Evolutionary conservation across 2,329 filamentous ascomycete species (phyloP).

Genomic region (Fusarium sp.): DNA sequence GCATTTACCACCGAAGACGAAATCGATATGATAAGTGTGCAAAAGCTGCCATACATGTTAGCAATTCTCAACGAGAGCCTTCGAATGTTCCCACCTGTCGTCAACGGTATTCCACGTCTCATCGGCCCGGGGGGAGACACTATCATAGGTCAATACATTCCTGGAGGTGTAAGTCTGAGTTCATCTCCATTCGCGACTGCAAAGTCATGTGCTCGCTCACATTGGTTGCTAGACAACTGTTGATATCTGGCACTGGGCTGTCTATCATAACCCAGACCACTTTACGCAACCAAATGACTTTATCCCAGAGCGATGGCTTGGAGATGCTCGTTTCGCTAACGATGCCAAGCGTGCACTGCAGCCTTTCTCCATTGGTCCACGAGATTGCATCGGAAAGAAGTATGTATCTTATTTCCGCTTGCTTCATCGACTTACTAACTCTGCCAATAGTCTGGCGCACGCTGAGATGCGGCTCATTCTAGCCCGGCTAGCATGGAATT

Average conservation of each 20-base stretch:
- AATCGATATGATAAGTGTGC: conserved; percentile 45
- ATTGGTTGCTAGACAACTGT: background rate
- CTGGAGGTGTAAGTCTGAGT: no score
- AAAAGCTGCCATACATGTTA: conserved; percentile 38
- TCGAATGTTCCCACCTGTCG: conserved; percentile 43
- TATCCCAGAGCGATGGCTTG: conserved; percentile 27
- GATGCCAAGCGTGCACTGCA: conserved; percentile 56
- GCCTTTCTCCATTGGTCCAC: conserved; percentile 59
- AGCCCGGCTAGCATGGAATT: conserved; percentile 6
- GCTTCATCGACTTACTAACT: background rate
- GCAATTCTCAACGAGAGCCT: conserved; percentile 55
- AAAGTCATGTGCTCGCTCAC: background rate
- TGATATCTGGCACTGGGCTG: conserved; percentile 24
- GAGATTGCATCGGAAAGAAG: conserved; percentile 63
- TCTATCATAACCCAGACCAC: conserved; percentile 6
- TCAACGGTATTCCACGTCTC: conserved; percentile 15
- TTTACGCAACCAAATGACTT: conserved; percentile 24
- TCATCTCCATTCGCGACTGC: no score
- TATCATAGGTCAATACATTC: conserved; percentile 38
- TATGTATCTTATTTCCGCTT: conserved; percentile 39
- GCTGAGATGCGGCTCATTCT: conserved; percentile 15
- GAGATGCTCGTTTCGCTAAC: conserved; percentile 43
- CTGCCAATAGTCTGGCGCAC: background rate
- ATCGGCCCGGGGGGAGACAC: conserved; percentile 46
- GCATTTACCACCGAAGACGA: conserved; percentile 49